phyloP scores from a whole-genome alignment of 2,329 filamentous ascomycete genomes.

The Fusarium foetens region DNA sequence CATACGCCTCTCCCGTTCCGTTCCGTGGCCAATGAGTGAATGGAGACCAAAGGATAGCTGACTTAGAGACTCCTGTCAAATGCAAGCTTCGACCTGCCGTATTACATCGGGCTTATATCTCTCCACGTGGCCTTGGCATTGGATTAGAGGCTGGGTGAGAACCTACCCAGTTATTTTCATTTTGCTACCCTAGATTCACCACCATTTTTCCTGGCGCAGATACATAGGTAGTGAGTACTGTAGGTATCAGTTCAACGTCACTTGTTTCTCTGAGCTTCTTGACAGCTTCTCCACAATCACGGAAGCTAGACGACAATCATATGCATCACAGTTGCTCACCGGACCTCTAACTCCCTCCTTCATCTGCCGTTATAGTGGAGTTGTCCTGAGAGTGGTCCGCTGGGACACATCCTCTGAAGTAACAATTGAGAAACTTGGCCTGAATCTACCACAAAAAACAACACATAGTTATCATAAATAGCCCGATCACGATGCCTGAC shows the following conservation, averaged over 20 bases:
- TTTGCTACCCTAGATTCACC: slow-evolving; percentile 1
- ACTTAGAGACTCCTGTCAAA: background rate
- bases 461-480: background rate
- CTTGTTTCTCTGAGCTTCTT: background rate
- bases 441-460: background rate
- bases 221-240: background rate
- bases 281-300: background rate
- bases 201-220: background rate
- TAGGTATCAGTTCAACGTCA: background rate
- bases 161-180: background rate
- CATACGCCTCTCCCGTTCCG: slow-evolving; percentile 33
- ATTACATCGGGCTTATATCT: background rate
- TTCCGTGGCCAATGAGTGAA: slow-evolving; percentile 16
- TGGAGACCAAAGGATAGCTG: background rate
- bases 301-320: background rate
- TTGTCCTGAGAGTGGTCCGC: background rate
- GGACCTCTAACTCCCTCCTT: slow-evolving; percentile 16
- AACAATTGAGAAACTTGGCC: background rate
- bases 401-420: background rate
- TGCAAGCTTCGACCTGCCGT: slow-evolving; percentile 15
- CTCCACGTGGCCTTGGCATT: slow-evolving; percentile 43
- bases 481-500: background rate
- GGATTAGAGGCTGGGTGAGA: slow-evolving; percentile 21
- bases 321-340: background rate
- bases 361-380: slow-evolving; percentile 1